These are phyloP conservation scores for Polygonum aviculare DNA, from an alignment of 148 eudicot genomes.

Conservation along the genomic window DNA sequence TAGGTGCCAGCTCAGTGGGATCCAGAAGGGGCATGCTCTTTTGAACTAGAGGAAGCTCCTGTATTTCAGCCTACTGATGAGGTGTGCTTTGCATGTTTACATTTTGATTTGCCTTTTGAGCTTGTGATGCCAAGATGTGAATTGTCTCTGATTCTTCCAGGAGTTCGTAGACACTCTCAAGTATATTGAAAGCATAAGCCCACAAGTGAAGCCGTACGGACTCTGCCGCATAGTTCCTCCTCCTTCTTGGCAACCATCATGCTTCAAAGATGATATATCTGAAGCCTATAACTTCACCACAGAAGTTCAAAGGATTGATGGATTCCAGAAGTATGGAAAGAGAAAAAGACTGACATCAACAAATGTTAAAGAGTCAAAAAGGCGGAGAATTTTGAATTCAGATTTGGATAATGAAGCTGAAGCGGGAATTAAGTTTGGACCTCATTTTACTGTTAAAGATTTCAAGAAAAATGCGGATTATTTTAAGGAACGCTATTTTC, in stretches of 20 bases:
- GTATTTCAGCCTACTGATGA: conserved; percentile 63
- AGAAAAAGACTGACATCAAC: conserved; percentile 19
- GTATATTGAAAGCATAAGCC: conserved; percentile 56
- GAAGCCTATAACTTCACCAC: conserved; percentile 36
- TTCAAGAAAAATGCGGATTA: conserved; percentile 64
- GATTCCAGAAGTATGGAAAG: conserved; percentile 25
- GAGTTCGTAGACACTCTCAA: conserved; percentile 56
- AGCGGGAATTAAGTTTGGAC: conserved; percentile 33
- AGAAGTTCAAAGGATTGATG: conserved; percentile 33
- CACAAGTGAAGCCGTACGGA: conserved; percentile 55
- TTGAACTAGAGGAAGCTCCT: conserved; percentile 54
- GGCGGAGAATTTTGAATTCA: conserved; percentile 17
- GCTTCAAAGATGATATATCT: conserved; percentile 37
- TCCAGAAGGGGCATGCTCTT: conserved; percentile 35
- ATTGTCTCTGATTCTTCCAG: conserved; percentile 24
- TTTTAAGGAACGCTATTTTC: conserved; percentile 48
- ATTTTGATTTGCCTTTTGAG: background rate
- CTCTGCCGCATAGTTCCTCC: conserved; percentile 84
- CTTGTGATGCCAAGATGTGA: background rate
- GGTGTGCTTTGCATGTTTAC: conserved; percentile 25
- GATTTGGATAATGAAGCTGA: conserved; percentile 20
- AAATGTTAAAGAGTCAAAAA: conserved; percentile 26
- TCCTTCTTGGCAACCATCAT: conserved; percentile 62
- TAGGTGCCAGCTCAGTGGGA: conserved; percentile 63
- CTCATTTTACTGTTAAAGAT: conserved; percentile 46